Conservation (phyloP, 176 grass and related monocot species). For the Leersia perrieri region DNA sequence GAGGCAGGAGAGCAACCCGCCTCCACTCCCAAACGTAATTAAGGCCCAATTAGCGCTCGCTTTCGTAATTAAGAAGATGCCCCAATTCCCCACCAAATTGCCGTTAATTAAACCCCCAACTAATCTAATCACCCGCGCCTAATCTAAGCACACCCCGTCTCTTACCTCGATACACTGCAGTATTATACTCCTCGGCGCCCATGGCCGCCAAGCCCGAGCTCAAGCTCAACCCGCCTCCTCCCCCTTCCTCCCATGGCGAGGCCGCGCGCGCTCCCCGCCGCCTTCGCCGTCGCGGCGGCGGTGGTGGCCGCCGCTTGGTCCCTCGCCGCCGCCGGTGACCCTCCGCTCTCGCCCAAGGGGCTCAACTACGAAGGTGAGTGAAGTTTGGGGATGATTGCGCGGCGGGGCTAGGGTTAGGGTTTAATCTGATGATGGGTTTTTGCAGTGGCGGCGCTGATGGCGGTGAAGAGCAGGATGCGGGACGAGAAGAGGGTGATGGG, state of each 20-base stretch:
- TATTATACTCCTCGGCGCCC: slow-evolving; percentile 27
- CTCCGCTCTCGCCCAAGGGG: slow-evolving; percentile 89
- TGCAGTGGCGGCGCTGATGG: slow-evolving; percentile 94
- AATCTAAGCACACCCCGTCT: neutral
- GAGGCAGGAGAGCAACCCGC: slow-evolving; percentile 22
- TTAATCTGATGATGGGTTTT: neutral
- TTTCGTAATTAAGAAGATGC: slow-evolving; percentile 25
- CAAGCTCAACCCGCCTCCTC: neutral
- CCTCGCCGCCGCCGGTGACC: slow-evolving; percentile 50
- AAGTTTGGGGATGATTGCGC: neutral
- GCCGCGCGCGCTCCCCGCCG: neutral
- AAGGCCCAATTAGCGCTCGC: slow-evolving; percentile 9
- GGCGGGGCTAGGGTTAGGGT: neutral
- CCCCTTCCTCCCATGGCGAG: slow-evolving; percentile 24
- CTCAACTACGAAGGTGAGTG: slow-evolving; percentile 89
- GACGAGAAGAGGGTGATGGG: slow-evolving; percentile 75
- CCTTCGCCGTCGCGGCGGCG: neutral
- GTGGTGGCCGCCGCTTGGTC: neutral
- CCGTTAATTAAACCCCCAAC: slow-evolving; percentile 10
- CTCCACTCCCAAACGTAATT: slow-evolving; percentile 15
- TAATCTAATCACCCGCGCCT: slow-evolving; percentile 13
- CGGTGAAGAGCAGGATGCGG: slow-evolving; percentile 84
- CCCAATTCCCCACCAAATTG: slow-evolving; percentile 2
- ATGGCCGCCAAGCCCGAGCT: slow-evolving; percentile 39
- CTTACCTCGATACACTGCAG: slow-evolving; percentile 33